Evolutionary conservation across 257 asterid genomes (phyloP), one percentile per base, ranked within the genome.

Genomic region (Osmanthus fragrans): DNA sequence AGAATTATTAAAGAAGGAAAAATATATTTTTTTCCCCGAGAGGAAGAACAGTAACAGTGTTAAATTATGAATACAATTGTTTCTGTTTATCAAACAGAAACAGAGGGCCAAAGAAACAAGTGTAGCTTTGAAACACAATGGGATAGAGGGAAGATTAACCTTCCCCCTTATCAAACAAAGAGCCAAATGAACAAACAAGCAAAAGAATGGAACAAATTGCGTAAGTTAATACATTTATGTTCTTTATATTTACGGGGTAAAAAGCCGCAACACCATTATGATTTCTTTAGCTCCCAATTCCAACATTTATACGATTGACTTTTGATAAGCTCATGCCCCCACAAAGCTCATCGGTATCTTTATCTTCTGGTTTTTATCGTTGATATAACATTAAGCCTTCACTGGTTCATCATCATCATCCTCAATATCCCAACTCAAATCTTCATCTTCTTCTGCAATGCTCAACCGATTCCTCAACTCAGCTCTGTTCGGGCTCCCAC

Each of bases 381-480:
- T 47, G 54, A 8, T 51, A 30, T 21, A 49, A 70, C 4, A 60
- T 86, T 78, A 83, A 76, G 74, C 84, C 79, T 84, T 85, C 77
- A 72, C 81, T 30, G 84, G 86, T 80, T 84, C 82, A 67, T 89
- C 90, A 78, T 91, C 97, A 75, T 93, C 98, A 73, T 84, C 84
- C 90, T 89, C 42, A 8, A 37, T 37, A 37, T 37, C 42, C 42
- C 42, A 37, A 37, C 42, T 37, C 42, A 37, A 90, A 77, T 91
- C 91, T 76, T 87, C 94, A 39, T 91, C 97, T 40, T 86, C 96
- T 42, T 87, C 96, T 7, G 80, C 93, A 80, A 74, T 80, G 80
- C 84, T 93, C 81, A 88, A 70, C 84, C 82, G 77, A 85, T 86
- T 90, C 79, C 81, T 82, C 75, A 86, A 64, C 32, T 85, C 91